Conservation (phyloP, 805 yeast genomes). For the Pichia paraexigua region DNA sequence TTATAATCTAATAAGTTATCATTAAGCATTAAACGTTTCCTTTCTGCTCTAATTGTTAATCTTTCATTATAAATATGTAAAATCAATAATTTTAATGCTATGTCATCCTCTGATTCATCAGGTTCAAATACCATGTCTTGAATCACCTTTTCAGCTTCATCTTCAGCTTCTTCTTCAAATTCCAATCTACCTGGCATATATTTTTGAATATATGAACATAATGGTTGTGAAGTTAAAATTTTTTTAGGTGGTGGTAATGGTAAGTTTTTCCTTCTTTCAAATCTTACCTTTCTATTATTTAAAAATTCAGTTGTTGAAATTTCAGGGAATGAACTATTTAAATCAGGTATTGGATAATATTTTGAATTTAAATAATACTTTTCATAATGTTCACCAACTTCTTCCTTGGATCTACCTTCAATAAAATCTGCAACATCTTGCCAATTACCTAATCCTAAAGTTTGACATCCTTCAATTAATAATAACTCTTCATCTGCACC, state of each 20-base stretch:
- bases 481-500: conserved; percentile 97
- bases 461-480: conserved; percentile 85
- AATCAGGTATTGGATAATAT: conserved; percentile 83
- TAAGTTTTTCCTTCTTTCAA: conserved; percentile 63
- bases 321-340: conserved; percentile 57
- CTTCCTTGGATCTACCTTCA: conserved; percentile 87
- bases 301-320: conserved; percentile 65
- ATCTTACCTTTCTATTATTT: conserved; percentile 54
- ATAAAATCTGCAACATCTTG: conserved; percentile 96
- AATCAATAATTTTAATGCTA: conserved; percentile 80
- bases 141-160: conserved; percentile 90
- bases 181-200: conserved; percentile 98
- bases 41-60: conserved; percentile 85
- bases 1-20: conserved; percentile 81
- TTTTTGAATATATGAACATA: conserved; percentile 95
- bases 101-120: conserved; percentile 82
- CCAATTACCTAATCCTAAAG: conserved; percentile 93
- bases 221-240: conserved; percentile 86
- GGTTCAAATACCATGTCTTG: conserved; percentile 95
- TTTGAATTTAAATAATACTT: conserved; percentile 59
- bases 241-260: conserved; percentile 84
- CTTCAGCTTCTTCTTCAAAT: conserved; percentile 93
- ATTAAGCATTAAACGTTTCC: conserved; percentile 72
- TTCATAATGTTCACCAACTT: conserved; percentile 78
- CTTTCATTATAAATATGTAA: conserved; percentile 86